phyloP scores from a whole-genome alignment of 495 filamentous ascomycete genomes.

The Pseudomonodictys pantanalensis region DNA sequence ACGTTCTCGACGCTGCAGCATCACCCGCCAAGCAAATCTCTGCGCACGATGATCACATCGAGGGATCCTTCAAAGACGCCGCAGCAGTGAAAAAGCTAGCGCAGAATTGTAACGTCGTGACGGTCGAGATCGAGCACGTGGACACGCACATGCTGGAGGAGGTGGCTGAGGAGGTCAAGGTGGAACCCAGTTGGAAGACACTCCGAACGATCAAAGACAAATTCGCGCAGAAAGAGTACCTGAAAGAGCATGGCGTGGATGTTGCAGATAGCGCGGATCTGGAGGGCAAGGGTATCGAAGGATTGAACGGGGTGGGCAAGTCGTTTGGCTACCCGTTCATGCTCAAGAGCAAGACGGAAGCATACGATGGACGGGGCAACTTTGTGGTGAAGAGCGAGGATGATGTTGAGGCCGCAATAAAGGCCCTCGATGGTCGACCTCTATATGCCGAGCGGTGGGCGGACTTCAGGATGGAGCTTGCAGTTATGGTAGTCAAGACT shows the following conservation, averaged over 20 bases:
- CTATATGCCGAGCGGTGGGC: slow-evolving; percentile 93
- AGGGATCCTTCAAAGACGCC: slow-evolving; percentile 80
- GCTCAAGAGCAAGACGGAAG: slow-evolving; percentile 89
- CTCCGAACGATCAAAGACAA: slow-evolving; percentile 95
- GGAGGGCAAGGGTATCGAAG: slow-evolving; percentile 38
- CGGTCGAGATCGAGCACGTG: slow-evolving; percentile 98
- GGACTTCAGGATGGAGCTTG: slow-evolving; percentile 78
- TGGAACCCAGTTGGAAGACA: slow-evolving; percentile 89
- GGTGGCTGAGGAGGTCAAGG: slow-evolving; percentile 55
- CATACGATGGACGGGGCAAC: slow-evolving; percentile 94
- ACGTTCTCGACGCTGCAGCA: slow-evolving; percentile 74
- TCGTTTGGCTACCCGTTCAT: slow-evolving; percentile 83
- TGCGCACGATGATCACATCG: slow-evolving; percentile 67
- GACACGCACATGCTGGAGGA: slow-evolving; percentile 89
- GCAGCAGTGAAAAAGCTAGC: slow-evolving; percentile 76
- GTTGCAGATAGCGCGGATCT: slow-evolving; percentile 64
- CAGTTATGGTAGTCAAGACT: slow-evolving; percentile 93
- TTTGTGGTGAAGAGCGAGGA: slow-evolving; percentile 65
- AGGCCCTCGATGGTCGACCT: slow-evolving; percentile 64
- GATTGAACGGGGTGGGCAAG: slow-evolving; percentile 49
- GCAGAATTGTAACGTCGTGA: slow-evolving; percentile 73
- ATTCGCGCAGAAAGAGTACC: slow-evolving; percentile 83
- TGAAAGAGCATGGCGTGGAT: slow-evolving; percentile 63
- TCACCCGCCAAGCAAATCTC: slow-evolving; percentile 91
- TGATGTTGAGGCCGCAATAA: slow-evolving; percentile 67